Evolutionary conservation across 257 asterid species (phyloP).

Genomic region (Scutellaria barbata): DNA sequence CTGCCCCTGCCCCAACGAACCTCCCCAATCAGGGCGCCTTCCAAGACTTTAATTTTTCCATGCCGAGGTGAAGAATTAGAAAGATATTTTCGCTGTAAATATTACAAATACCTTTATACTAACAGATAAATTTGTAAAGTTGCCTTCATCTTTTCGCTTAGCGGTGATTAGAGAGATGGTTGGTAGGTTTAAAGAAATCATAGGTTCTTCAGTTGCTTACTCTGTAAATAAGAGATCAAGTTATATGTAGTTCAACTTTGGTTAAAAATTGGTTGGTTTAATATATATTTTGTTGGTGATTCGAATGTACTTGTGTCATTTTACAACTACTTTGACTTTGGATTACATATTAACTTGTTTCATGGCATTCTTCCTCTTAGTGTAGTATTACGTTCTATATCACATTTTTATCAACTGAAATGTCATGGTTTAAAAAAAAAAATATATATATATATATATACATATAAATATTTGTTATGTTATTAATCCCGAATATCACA

Average conservation of each 20-base stretch:
- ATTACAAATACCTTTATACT: constrained; percentile 35
- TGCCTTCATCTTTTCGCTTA: constrained; percentile 35
- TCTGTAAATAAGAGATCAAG: constrained; percentile 35
- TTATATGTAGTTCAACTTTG: constrained; percentile 27
- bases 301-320: neutral
- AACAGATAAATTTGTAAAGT: constrained; percentile 48
- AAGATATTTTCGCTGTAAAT: constrained; percentile 31
- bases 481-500: too few relatives aligned
- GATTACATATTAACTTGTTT: neutral
- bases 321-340: neutral
- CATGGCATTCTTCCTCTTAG: neutral
- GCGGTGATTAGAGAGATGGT: constrained; percentile 19
- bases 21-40: constrained; percentile 53
- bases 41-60: constrained; percentile 48
- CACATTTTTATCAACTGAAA: too few relatives aligned
- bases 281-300: neutral
- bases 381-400: too few relatives aligned
- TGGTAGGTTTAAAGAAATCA: constrained; percentile 21
- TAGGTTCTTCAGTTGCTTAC: constrained; percentile 9
- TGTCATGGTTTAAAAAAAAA: too few relatives aligned
- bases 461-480: too few relatives aligned
- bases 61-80: constrained; percentile 44
- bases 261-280: neutral
- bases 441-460: too few relatives aligned
- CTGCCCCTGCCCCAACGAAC: constrained; percentile 48